Base-by-base conservation (phyloP, 1,284 basidiomycete genomes). In the Pholiota adiposa region DNA sequence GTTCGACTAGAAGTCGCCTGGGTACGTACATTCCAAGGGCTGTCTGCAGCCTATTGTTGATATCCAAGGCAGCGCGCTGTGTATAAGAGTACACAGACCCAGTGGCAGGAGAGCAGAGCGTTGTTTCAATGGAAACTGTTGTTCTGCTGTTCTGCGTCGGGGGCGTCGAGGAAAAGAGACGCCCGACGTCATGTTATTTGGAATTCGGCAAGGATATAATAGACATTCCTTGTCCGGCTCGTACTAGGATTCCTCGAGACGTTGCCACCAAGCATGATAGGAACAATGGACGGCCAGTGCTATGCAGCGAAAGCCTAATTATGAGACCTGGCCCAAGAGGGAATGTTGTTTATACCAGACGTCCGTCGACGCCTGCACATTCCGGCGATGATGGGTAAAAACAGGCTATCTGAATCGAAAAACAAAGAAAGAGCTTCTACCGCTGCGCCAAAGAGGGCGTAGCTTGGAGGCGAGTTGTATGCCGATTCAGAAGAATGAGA, bases 341-440 rank as follows among this genome's bases (percentile, higher is more conserved):
- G 48, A 23, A n/a, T 4, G 16, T 23, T 21, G 48, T 34, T 34
- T 34, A 34, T 34, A 34, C 48, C n/a, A 29, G n/a, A 21, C 29
- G 19, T 18, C 48, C 14, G 48, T 31, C n/a, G 6, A 14, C 25
- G 4, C 21, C n/a, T 21, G 48, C 25, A 21, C 27, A 34, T 50
- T 50, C 31, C 48, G 48, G 48, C n/a, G 48, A 19, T 50, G 48
- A 19, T 50, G 48, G 18, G 48, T 50, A 19, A 33, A 50, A 50
- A 31, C 5, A 38, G 36, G 29, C n/a, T 31, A 31, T 31, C 5
- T 31, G 1, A 11, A 19, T n/a, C 23, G 2, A 34, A 38, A 19
- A 50, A 50, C 48, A 31, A 50, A 31, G 48, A 50, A 50, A 29
- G 19, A 34, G 48, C 48, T 18, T 34, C 48, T 34, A 14, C 29